These are phyloP conservation scores for Fusarium anguioides DNA, from an alignment of 2,329 filamentous ascomycete species.

Conservation along the genomic window DNA sequence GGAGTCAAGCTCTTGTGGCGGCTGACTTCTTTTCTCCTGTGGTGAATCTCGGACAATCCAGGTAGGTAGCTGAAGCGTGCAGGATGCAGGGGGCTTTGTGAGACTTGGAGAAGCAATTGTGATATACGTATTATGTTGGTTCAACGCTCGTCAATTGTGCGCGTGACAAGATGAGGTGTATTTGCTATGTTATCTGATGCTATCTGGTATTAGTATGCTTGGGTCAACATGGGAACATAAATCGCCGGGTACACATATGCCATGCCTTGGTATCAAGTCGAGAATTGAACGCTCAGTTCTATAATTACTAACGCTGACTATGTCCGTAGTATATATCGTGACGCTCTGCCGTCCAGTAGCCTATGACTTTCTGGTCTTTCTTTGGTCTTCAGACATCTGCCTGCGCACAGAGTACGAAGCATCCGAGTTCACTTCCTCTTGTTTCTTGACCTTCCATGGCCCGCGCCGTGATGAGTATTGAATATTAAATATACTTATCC, in stretches of 20 bases:
- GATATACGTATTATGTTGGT: not conserved
- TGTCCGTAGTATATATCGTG: not conserved
- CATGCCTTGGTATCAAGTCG: no score
- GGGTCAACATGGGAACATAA: no score
- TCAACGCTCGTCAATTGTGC: not conserved
- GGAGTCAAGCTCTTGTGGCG: conserved; percentile 6
- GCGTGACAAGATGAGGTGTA: not conserved
- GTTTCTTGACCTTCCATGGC: not conserved
- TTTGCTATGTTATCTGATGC: no score
- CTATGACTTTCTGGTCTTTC: not conserved
- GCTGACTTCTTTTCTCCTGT: not conserved
- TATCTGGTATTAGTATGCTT: no score
- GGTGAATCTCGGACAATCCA: not conserved
- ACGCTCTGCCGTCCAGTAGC: not conserved
- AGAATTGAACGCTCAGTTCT: no score
- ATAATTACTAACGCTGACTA: not conserved
- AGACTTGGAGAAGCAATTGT: not conserved
- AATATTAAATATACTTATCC: not conserved
- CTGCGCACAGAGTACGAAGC: not conserved
- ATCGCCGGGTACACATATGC: no score
- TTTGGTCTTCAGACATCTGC: not conserved
- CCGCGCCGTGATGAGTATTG: not conserved
- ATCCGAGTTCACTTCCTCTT: not conserved
- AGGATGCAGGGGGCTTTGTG: not conserved
- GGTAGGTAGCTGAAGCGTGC: not conserved